Evolutionary conservation across 1,139 yeast species (phyloP), one percentile per base, ranked within the genome.

Genomic region (Candida pseudoviswanathii): DNA sequence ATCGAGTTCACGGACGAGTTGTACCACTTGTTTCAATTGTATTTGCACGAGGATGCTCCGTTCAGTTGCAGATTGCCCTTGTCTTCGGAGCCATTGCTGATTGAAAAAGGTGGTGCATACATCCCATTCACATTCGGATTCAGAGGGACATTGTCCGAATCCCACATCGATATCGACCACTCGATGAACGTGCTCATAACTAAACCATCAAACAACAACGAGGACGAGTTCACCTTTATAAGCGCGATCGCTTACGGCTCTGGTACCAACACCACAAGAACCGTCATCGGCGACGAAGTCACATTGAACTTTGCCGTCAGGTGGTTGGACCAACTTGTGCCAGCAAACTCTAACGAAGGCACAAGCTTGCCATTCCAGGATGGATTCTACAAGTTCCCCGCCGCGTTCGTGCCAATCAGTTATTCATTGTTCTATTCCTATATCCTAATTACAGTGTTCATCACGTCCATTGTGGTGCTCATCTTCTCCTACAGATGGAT

Each of bases 11-110:
- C 80, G n/a, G 94, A 87, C 63, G 87, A 84, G 57, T 64, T 82
- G 46, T 87, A 80, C 61, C 95, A 87, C 59, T 65, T 86, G 52
- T 85, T 87, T 64, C 94, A 87, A 66, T 70, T 86, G 47, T 86
- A 86, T 60, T 73, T 87, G 48, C 95, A 87, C 62, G 88, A 86
- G 63, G 95, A 87, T 63, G 85, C 79, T 3, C 95, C 95, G 27
- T 82, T 84, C 61, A 79, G 88, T 50, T 87, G 95, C 64, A 73
- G 88, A 50, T 59, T 85, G 26, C 86, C 87, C 3, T 58, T 78
- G 43, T 70, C 78, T 50, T 70, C 75, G 8, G 78, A 77, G 48
- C 62, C 69, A 26, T 65, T 75, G 53, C 69, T 70, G 45, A 61
- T 71, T 47, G 80, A 73, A 52, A 67, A 70, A 54, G 80, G 83